phyloP scores from a whole-genome alignment of 1,139 yeast genomes.

The Hemisphaericaspora xylofermentans region DNA sequence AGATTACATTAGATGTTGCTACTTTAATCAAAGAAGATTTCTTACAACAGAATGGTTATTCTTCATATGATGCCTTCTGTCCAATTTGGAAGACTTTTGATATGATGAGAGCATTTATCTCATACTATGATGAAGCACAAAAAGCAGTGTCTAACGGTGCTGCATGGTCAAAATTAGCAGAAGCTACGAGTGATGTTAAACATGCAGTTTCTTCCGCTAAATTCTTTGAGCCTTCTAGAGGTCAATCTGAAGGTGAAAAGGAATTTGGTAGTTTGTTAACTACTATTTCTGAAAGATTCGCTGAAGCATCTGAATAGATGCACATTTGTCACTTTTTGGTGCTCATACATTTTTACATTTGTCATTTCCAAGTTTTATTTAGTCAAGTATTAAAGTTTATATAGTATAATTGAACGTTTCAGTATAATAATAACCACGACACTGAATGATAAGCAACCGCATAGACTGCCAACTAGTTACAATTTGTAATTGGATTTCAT shows the following conservation, averaged over 20 bases:
- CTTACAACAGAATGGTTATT: constrained; percentile 98
- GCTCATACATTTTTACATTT: too few species aligned
- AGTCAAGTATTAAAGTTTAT: constrained; percentile 1
- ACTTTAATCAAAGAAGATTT: constrained; percentile 92
- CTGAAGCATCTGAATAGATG: constrained; percentile 85
- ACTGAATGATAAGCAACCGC: too few species aligned
- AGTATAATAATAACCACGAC: neutral
- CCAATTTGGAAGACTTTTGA: constrained; percentile 99
- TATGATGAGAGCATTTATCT: constrained; percentile 93
- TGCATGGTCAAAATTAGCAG: constrained; percentile 88
- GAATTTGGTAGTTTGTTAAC: constrained; percentile 77
- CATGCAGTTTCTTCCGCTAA: constrained; percentile 93
- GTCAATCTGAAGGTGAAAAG: constrained; percentile 71
- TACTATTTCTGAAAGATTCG: constrained; percentile 84
- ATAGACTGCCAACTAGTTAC: too few species aligned
- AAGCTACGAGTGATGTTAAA: constrained; percentile 84
- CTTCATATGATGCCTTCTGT: constrained; percentile 96
- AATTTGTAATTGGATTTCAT: too few species aligned
- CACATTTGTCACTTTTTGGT: too few species aligned
- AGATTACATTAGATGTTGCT: constrained; percentile 93
- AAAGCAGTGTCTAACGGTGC: constrained; percentile 95
- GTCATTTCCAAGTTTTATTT: neutral
- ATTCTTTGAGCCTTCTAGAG: constrained; percentile 93
- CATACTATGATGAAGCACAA: constrained; percentile 96
- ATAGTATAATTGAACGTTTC: neutral